phyloP scores from a whole-genome alignment of 2,329 filamentous ascomycete species.

The Xylaria sp. region DNA sequence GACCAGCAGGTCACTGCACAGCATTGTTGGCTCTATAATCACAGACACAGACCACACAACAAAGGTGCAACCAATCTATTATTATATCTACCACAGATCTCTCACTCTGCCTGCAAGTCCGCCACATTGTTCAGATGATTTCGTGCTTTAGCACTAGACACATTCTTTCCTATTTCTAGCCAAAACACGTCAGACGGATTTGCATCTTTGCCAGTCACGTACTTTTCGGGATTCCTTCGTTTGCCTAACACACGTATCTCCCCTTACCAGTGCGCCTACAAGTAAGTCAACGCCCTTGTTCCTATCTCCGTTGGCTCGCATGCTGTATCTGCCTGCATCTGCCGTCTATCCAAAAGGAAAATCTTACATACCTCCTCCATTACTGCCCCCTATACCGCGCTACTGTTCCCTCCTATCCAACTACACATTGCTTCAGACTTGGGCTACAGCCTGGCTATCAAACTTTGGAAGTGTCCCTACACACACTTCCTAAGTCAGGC shows the following conservation, averaged over 20 bases:
- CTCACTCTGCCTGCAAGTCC: conserved; percentile 6
- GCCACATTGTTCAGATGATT: conserved; percentile 18
- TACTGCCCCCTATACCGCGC: not conserved
- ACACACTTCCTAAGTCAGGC: not conserved
- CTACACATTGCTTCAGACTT: not conserved
- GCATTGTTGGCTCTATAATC: conserved; percentile 11
- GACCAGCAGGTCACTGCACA: conserved; percentile 15
- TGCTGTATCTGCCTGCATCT: not conserved
- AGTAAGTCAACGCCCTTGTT: conserved; percentile 20
- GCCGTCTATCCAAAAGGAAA: not conserved
- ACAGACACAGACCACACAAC: not conserved
- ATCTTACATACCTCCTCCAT: not conserved
- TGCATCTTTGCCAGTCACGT: conserved; percentile 4
- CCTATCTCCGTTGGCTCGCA: not conserved
- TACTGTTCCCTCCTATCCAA: not conserved
- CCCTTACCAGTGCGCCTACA: not conserved
- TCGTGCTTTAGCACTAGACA: conserved; percentile 17
- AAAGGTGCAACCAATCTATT: conserved; percentile 19
- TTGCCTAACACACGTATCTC: not conserved
- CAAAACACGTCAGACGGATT: conserved; percentile 2
- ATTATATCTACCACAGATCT: conserved; percentile 13
- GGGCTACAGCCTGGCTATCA: not conserved
- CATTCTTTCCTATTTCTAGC: conserved; percentile 12
- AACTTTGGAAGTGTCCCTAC: not conserved
- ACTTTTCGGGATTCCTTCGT: not conserved